Conservation (phyloP, 768 basidiomycete species). For the Mycena maculata region DNA sequence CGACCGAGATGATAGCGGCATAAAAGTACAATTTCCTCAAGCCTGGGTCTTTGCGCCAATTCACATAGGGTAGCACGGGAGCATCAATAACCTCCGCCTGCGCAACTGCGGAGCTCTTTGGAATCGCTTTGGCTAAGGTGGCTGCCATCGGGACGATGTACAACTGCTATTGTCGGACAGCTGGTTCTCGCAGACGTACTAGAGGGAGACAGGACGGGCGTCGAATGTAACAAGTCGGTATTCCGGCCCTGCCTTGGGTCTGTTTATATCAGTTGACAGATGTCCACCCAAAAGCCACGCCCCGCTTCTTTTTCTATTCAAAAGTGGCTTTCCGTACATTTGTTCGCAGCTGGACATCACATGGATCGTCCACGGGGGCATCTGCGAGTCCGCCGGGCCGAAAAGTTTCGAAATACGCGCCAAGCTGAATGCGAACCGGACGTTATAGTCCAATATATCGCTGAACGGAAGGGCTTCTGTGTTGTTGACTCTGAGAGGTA, state of each 20-base stretch:
- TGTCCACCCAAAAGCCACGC: constrained; percentile 21
- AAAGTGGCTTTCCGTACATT: constrained; percentile 8
- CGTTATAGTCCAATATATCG: constrained; percentile 20
- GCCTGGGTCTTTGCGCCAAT: constrained; percentile 28
- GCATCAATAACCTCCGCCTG: constrained; percentile 16
- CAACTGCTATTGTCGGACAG: constrained; percentile 15
- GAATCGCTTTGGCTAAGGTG: constrained; percentile 18
- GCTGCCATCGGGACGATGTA: constrained; percentile 19
- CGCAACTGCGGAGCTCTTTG: constrained; percentile 21
- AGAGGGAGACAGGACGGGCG: constrained; percentile 7
- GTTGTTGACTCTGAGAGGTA: constrained; percentile 1
- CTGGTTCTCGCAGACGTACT: constrained; percentile 12
- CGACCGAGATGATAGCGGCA: constrained; percentile 28
- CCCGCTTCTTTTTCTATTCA: constrained; percentile 20
- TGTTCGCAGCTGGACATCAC: constrained; percentile 10
- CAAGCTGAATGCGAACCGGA: constrained; percentile 3
- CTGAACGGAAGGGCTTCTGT: constrained; percentile 11
- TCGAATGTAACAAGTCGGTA: constrained; percentile 12
- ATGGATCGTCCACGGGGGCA: constrained; percentile 12
- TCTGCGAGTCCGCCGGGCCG: constrained; percentile 6
- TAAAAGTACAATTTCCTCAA: constrained; percentile 30
- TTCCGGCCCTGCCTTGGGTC: constrained; percentile 13
- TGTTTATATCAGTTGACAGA: constrained; percentile 16
- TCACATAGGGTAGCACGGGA: constrained; percentile 23
- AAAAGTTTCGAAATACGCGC: constrained; percentile 15